Evolutionary conservation across 1,284 basidiomycete species (phyloP), one percentile per base, ranked within the genome.

Genomic region (Tausonia pullulans): DNA sequence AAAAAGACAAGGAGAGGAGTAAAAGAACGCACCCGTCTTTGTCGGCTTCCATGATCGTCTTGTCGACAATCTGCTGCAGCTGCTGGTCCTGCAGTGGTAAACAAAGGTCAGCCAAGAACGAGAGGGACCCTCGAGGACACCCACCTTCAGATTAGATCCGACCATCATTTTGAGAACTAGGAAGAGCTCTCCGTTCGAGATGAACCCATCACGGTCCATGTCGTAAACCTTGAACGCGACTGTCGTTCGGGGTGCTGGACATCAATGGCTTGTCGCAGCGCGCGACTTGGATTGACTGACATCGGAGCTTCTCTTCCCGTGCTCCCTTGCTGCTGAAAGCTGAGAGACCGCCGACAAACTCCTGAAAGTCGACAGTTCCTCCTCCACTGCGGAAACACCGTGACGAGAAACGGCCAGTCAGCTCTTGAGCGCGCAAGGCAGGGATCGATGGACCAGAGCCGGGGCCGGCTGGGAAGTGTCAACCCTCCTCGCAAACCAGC

Each of bases 111-210:
- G 58, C 46, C 6, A 1, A 41, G 1, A 59, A 13, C 39, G 44
- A 54, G 56, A n/a, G n/a, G 62, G 40, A 9, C 13, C 5, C n/a
- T 55, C 3, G 39, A 5, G 44, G 41, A 11, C 10, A 67, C 78
- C 62, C 61, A 90, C 89, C 81, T 98, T 98, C 72, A 98, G 79
- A 77, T 98, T 98, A 76, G 90, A 98, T 48, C 95, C 95, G 55
- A 98, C 96, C 95, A 99, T 99, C 91, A 98, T 98, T 81, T 98
- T 99, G 69, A 99, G 80, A 51, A 99, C 95, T 61, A 99, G 80
- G 79, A 98, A 98, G 57, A 98, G 83, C 78, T 98, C 95, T 65
- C 95, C 96, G 74, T 98, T 98, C n/a, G 92, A 96, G 74, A 98
- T 98, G 77, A 80, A 95, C 1, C 92, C 93, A 73, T 98, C 95